These are phyloP conservation scores for Ambispora gerdemannii DNA, from an alignment of 192 early-diverging fungal genomes.

Conservation along the genomic window DNA sequence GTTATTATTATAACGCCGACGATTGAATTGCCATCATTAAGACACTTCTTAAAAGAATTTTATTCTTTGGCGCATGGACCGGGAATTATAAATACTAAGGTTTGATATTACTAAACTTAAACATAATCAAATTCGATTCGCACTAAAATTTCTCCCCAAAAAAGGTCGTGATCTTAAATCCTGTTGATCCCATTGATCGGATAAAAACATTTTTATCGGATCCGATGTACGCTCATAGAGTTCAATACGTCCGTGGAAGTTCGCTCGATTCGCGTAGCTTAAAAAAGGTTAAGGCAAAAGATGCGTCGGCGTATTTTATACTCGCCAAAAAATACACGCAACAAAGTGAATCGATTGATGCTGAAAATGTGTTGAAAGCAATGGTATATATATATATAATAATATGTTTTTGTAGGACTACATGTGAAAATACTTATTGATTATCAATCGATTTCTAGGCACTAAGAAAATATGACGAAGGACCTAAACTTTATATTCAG, in stretches of 20 bases:
- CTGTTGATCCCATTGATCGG: conserved; percentile 23
- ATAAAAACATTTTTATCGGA: conserved; percentile 27
- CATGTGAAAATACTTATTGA: not conserved
- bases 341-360: conserved; percentile 30
- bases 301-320: conserved; percentile 30
- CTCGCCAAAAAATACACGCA: conserved; percentile 31
- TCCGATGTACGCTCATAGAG: conserved; percentile 27
- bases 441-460: conserved; percentile 7
- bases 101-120: not conserved
- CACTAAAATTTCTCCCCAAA: not conserved
- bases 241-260: conserved; percentile 30
- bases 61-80: conserved; percentile 28
- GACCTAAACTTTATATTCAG: conserved; percentile 31
- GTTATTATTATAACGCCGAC: conserved; percentile 32
- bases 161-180: conserved; percentile 31
- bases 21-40: conserved; percentile 29
- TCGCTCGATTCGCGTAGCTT: conserved; percentile 26
- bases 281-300: conserved; percentile 17
- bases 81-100: conserved; percentile 25
- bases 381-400: conserved; percentile 2
- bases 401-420: not conserved
- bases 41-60: conserved; percentile 31
- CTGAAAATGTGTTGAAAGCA: conserved; percentile 30
- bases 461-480: conserved; percentile 27
- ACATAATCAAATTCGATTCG: not conserved